Evolutionary conservation across 805 yeast species (phyloP), one percentile per base, ranked within the genome.

Genomic region (Wickerhamiella nectarea): DNA sequence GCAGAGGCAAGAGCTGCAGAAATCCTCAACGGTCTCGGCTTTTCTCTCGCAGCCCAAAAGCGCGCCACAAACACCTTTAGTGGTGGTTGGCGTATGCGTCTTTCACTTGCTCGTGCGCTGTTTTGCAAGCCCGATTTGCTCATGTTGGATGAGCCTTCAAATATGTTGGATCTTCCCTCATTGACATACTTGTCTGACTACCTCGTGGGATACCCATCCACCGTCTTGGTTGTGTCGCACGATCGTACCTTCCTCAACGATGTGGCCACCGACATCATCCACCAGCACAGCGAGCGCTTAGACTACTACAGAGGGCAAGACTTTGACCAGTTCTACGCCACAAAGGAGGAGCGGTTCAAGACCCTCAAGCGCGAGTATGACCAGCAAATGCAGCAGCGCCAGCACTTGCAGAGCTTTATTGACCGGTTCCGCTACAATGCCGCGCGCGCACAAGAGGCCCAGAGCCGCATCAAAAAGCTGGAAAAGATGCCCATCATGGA

Each of bases 61-160:
- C 70, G 70, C 50, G 78, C 95, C 25, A 86, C 97, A 5, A 89
- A 85, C 52, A 73, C 86, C 21, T 91, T 91, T 62, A 86, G 96
- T 43, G 99, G 99, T 75, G 99, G 99, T 77, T 91, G 98, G 98
- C 80, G 98, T 74, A 91, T 91, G 98, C 82, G 98, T 70, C 72
- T 91, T 51, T 83, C 96, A n/a, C 72, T 91, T 48, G 98, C 98
- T 3, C 77, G 98, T 66, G 98, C 98, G 0, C 72, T 91, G 60
- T 91, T 91, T 72, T 89, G 96, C 72, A 80, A 85, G 60, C 98
- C 98, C 0, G 98, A 91, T 62, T 69, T 91, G 51, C 69, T 91
- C 52, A 68, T 91, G 59, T 72, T 91, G 51, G 98, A 91, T 75
- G 99, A 91, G 72, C 99, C 99, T 57, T 87, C 97, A 49, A 91